Evolutionary conservation across 345 rosid species (phyloP), one percentile per base, ranked within the genome.

Genomic region (Rhodomyrtus tomentosa): DNA sequence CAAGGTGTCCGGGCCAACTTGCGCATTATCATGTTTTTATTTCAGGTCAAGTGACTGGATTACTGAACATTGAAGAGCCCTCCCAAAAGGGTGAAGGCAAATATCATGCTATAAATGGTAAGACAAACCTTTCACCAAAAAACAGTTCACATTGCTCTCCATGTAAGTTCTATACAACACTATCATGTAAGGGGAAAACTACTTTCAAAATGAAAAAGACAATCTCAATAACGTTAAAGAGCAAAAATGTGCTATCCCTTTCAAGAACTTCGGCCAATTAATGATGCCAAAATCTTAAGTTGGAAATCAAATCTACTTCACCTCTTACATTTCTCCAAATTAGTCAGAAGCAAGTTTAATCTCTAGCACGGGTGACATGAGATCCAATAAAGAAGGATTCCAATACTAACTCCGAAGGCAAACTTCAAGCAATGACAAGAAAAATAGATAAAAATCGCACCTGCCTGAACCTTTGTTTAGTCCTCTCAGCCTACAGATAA

Each of bases 391-490:
- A 68, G 76, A 68, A 68, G 76, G 45, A 68, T 68, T 68, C 20
- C 42, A 62, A 11, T 13, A 50, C 16, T 15, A 50, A 24, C 32
- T 29, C n/a, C 45, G 16, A 54, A 55, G 49, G 45, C 53, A 81
- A 81, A 62, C 45, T 76, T 40, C 74, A 82, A 4, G 21, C 5
- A 16, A 29, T 24, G 6, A 11, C 68, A 18, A 52, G 84, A 72
- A 42, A 49, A 29, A 50, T 36, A 82, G 86, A 24, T 79, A 15
- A n/a, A 59, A 59, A 40, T 51, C 15, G 68, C 85, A 94, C 97
- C 97, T 91, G 98, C 84, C 89, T 91, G 72, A 87, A 89, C 85
- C 98, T 91, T 87, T 94, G 94, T 88, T 86, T 94, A 8, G 93
- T 89, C 90, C 90, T 89, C 88, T 93, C 94, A 72, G 90, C 95